Evolutionary conservation across 495 filamentous ascomycete species (phyloP).

Genomic region (Penicillium ochrochloron): DNA sequence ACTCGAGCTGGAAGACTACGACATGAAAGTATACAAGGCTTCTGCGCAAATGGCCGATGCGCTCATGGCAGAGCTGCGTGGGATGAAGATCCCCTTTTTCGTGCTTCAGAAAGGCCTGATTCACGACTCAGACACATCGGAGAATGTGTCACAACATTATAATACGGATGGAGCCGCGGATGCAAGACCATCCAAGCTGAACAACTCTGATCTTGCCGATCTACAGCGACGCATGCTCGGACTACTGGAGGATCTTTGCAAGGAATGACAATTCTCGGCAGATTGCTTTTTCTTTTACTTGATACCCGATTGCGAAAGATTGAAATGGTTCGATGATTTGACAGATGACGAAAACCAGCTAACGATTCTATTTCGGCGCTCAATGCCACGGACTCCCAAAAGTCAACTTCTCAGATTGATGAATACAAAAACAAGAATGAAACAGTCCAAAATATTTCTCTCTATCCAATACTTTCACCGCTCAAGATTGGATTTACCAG

Average conservation of each 20-base stretch:
- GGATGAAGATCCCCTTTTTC: constrained; percentile 70
- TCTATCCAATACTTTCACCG: background rate
- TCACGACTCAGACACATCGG: constrained; percentile 8
- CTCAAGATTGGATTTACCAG: constrained; percentile 7
- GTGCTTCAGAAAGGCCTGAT: constrained; percentile 51
- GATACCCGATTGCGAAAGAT: background rate
- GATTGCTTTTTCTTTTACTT: background rate
- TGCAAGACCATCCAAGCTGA: constrained; percentile 23
- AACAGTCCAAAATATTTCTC: background rate
- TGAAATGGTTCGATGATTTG: background rate
- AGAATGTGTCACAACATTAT: constrained; percentile 10
- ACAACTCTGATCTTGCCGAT: constrained; percentile 51
- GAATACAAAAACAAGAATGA: constrained; percentile 1
- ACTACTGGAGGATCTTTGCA: constrained; percentile 65
- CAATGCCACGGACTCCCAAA: background rate
- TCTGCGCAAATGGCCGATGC: constrained; percentile 62
- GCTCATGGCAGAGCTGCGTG: constrained; percentile 58
- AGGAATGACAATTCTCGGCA: constrained; percentile 36
- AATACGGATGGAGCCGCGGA: constrained; percentile 6
- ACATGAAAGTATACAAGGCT: constrained; percentile 64
- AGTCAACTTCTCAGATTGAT: background rate
- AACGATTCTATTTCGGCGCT: constrained; percentile 1
- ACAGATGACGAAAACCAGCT: background rate
- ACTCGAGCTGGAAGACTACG: constrained; percentile 61
- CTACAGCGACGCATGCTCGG: constrained; percentile 65